Evolutionary conservation across 805 yeast species (phyloP).

Genomic region (Nakazawaea anatomiae): DNA sequence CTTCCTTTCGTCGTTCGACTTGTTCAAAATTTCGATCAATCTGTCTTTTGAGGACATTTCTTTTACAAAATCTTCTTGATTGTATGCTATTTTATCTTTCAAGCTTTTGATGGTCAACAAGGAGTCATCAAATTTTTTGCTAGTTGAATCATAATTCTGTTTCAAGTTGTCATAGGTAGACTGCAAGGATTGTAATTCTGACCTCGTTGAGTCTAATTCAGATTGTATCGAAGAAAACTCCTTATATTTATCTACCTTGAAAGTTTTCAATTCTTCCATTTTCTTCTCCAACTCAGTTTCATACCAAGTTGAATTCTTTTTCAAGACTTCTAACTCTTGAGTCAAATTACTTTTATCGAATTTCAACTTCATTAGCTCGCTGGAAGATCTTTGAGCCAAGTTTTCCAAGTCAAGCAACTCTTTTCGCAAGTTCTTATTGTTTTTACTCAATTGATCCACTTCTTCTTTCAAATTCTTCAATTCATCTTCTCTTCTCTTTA

Average conservation of each 20-base stretch:
- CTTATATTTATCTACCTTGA: conserved; percentile 22
- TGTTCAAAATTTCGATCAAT: conserved; percentile 49
- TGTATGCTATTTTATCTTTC: conserved; percentile 33
- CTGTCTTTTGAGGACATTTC: conserved; percentile 62
- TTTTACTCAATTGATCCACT: conserved; percentile 30
- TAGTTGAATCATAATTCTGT: conserved; percentile 29
- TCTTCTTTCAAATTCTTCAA: conserved; percentile 32
- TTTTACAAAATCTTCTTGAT: conserved; percentile 44
- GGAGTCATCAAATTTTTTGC: conserved; percentile 34
- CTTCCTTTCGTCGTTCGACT: conserved; percentile 44
- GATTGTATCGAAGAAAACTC: conserved; percentile 25
- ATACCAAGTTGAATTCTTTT: conserved; percentile 28
- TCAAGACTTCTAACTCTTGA: conserved; percentile 24
- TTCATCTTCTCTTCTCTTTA: conserved; percentile 31
- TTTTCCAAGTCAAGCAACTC: conserved; percentile 29
- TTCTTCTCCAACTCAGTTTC: conserved; percentile 26
- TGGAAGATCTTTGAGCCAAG: conserved; percentile 16
- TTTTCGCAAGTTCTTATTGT: conserved; percentile 35
- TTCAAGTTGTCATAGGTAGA: conserved; percentile 25
- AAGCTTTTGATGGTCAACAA: conserved; percentile 40
- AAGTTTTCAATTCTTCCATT: conserved; percentile 20
- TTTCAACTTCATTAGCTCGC: conserved; percentile 20
- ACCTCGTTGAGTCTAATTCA: conserved; percentile 28
- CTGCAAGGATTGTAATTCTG: conserved; percentile 22
- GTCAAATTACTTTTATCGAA: conserved; percentile 20